phyloP scores from a whole-genome alignment of 192 early-diverging fungal genomes.

The Pecoramyces ruminantium region DNA sequence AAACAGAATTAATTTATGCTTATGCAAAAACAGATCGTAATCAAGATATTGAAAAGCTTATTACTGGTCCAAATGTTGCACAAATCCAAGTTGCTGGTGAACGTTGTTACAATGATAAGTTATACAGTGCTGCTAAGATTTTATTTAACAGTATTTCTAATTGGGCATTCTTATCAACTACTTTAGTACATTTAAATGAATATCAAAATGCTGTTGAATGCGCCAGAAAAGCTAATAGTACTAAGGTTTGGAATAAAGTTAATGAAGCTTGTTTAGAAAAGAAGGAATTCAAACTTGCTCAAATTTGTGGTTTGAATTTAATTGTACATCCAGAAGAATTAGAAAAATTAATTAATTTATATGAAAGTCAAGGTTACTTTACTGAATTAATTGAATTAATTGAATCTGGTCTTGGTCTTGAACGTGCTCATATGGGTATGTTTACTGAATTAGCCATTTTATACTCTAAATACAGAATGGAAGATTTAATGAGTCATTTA shows the following conservation, averaged over 20 bases:
- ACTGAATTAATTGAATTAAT: conserved; percentile 79
- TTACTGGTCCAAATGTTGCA: conserved; percentile 82
- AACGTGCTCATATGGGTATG: conserved; percentile 99
- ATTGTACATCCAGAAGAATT: conserved; percentile 97
- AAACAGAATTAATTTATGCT: conserved; percentile 87
- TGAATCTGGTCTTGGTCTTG: conserved; percentile 85
- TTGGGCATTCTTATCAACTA: conserved; percentile 92
- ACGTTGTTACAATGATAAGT: conserved; percentile 77
- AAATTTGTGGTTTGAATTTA: conserved; percentile 93
- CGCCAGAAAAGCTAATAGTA: conserved; percentile 94
- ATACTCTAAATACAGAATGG: conserved; percentile 90
- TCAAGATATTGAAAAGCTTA: conserved; percentile 85
- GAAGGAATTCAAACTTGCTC: conserved; percentile 88
- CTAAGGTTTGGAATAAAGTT: conserved; percentile 99
- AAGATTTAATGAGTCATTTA: conserved; percentile 92
- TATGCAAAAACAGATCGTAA: conserved; percentile 88
- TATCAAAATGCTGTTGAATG: conserved; percentile 95
- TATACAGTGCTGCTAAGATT: conserved; percentile 87
- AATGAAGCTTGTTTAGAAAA: conserved; percentile 89
- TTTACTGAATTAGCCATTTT: conserved; percentile 96
- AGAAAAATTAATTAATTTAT: conserved; percentile 66
- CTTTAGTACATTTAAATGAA: conserved; percentile 83
- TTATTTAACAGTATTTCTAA: conserved; percentile 93
- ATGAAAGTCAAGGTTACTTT: conserved; percentile 77
- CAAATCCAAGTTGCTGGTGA: conserved; percentile 82